Evolutionary conservation across 176 grass and related monocot genomes (phyloP).

Genomic region (Oryza meyeriana): DNA sequence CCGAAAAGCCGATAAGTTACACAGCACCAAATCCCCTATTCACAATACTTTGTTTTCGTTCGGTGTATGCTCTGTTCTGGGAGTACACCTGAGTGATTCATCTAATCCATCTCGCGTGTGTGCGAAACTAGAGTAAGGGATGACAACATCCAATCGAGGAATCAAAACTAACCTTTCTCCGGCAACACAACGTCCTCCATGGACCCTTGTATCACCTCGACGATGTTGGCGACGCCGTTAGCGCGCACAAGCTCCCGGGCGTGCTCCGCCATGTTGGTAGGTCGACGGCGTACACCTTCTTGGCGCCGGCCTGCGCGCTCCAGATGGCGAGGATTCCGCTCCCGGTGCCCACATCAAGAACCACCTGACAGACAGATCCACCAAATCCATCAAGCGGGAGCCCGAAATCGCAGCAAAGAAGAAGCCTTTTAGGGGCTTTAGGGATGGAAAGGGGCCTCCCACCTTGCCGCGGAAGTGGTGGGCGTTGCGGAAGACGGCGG

Average conservation of each 20-base stretch:
- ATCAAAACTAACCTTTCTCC: slow-evolving; percentile 66
- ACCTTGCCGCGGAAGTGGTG: slow-evolving; percentile 91
- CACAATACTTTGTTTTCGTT: too few relatives aligned
- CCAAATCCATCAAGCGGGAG: slow-evolving; percentile 11
- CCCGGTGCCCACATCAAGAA: slow-evolving; percentile 91
- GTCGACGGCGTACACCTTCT: slow-evolving; percentile 96
- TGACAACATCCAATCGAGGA: neutral
- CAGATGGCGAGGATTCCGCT: slow-evolving; percentile 97
- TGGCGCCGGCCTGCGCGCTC: slow-evolving; percentile 90
- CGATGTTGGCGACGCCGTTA: slow-evolving; percentile 66
- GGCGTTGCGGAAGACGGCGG: slow-evolving; percentile 80
- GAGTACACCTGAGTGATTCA: too few relatives aligned
- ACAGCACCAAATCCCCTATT: too few relatives aligned
- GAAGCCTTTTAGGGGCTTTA: neutral
- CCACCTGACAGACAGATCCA: slow-evolving; percentile 50
- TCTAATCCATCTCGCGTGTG: too few relatives aligned
- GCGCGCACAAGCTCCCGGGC: slow-evolving; percentile 78
- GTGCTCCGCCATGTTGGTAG: slow-evolving; percentile 94
- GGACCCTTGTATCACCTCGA: slow-evolving; percentile 87
- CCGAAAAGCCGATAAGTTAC: too few relatives aligned
- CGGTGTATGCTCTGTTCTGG: too few relatives aligned
- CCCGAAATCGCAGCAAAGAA: neutral
- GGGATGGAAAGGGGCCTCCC: neutral
- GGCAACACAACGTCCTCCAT: slow-evolving; percentile 79
- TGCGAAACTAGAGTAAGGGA: too few relatives aligned